Conservation (phyloP, 768 basidiomycete species). For the Stropharia rugosoannulata region DNA sequence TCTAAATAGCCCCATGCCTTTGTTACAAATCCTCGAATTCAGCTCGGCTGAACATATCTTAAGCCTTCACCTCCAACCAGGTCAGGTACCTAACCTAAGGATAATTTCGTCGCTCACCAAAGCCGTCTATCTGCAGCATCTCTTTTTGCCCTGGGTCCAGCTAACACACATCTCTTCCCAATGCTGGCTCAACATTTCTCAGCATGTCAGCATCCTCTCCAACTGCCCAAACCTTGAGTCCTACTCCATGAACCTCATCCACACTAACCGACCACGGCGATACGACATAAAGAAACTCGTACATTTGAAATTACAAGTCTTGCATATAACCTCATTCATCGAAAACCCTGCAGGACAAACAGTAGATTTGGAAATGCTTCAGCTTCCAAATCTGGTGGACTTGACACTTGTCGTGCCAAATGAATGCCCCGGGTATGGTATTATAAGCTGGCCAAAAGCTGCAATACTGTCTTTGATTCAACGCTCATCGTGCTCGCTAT, state of each 20-base stretch:
- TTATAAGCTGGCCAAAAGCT: constrained; percentile 18
- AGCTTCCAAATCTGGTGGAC: constrained; percentile 18
- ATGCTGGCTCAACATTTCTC: constrained; percentile 22
- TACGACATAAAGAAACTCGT: constrained; percentile 10
- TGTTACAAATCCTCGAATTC: constrained; percentile 19
- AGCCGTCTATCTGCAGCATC: constrained; percentile 15
- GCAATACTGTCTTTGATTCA: constrained; percentile 17
- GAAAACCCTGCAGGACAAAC: constrained; percentile 17
- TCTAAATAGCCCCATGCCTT: constrained; percentile 16
- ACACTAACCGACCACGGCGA: constrained; percentile 9
- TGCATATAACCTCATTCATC: constrained; percentile 22
- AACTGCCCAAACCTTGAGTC: constrained; percentile 21
- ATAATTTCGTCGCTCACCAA: constrained; percentile 19
- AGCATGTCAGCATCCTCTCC: constrained; percentile 24
- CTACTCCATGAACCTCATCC: constrained; percentile 19
- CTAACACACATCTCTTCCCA: constrained; percentile 19
- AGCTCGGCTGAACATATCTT: constrained; percentile 16
- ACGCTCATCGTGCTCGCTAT: constrained; percentile 17
- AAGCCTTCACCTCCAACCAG: constrained; percentile 9
- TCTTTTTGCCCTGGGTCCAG: constrained; percentile 17
- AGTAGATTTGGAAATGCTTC: constrained; percentile 14
- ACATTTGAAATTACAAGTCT: constrained; percentile 9
- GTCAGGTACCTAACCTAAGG: constrained; percentile 15
- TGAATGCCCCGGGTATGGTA: constrained; percentile 19
- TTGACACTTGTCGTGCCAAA: constrained; percentile 20